Conservation (phyloP, 2,329 filamentous ascomycete species). For the Parascedosporium putredinis region DNA sequence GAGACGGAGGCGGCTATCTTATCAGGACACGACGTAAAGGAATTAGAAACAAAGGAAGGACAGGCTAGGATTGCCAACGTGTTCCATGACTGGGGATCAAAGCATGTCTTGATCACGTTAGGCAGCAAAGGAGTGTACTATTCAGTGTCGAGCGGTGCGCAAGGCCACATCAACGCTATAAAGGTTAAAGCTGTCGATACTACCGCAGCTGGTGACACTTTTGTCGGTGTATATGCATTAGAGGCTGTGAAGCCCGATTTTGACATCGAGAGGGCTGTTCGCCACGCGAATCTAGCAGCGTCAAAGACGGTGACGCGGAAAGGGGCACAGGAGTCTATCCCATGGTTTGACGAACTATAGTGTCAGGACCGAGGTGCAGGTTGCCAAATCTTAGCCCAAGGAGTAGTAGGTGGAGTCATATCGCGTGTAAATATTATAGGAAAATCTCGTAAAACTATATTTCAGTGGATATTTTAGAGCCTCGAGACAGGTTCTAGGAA, state of each 20-base stretch:
- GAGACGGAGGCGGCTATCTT: conserved; percentile 79
- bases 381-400: too few relatives aligned
- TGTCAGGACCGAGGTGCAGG: too few relatives aligned
- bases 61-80: conserved; percentile 37
- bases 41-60: conserved; percentile 35
- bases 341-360: conserved; percentile 34
- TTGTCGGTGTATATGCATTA: conserved; percentile 79
- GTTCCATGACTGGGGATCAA: conserved; percentile 61
- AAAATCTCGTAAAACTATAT: too few relatives aligned
- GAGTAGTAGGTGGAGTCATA: too few relatives aligned
- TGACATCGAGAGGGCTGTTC: conserved; percentile 44
- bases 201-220: conserved; percentile 89
- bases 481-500: too few relatives aligned
- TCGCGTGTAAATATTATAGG: too few relatives aligned
- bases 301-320: conserved; percentile 30
- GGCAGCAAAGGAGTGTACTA: conserved; percentile 71
- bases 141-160: conserved; percentile 30
- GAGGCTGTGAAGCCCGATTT: conserved; percentile 48
- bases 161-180: conserved; percentile 48
- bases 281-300: conserved; percentile 40
- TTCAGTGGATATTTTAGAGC: too few relatives aligned
- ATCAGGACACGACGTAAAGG: conserved; percentile 40
- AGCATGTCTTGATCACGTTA: conserved; percentile 73
- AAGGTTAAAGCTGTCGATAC: conserved; percentile 79
- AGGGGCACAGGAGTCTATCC: conserved; percentile 33